These are phyloP conservation scores for Pecoramyces ruminantium DNA, from an alignment of 192 early-diverging fungal genomes.

Conservation along the genomic window DNA sequence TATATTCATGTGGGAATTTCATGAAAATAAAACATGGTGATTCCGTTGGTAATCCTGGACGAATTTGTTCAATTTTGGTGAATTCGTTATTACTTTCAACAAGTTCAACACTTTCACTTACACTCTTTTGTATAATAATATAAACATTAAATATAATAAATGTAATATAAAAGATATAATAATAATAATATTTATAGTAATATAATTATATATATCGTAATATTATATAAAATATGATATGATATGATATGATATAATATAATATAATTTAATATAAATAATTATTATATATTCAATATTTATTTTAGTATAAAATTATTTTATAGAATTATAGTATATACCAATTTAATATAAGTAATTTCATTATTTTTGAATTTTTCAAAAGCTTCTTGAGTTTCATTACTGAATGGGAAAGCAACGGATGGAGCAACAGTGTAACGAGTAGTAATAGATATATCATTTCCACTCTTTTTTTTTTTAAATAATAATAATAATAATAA, in stretches of 20 bases:
- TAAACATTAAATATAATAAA: too few relatives aligned
- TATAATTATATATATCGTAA: too few relatives aligned
- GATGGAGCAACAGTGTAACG: conserved; percentile 22
- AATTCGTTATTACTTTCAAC: neutral
- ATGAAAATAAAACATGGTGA: conserved; percentile 62
- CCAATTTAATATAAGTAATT: conserved; percentile 46
- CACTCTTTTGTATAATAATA: neutral
- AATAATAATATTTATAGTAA: too few relatives aligned
- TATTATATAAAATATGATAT: too few relatives aligned
- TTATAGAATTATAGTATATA: conserved; percentile 6
- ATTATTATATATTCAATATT: too few relatives aligned
- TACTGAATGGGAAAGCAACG: conserved; percentile 39
- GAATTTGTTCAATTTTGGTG: conserved; percentile 12
- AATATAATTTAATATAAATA: too few relatives aligned
- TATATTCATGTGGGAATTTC: conserved; percentile 21
- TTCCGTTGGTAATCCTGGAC: conserved; percentile 25
- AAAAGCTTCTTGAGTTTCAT: conserved; percentile 42
- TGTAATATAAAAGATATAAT: too few relatives aligned
- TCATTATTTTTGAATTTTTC: conserved; percentile 19
- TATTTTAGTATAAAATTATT: too few relatives aligned
- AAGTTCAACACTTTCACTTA: neutral
- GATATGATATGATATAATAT: too few relatives aligned
- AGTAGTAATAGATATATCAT: neutral
- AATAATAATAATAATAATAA: too few relatives aligned
- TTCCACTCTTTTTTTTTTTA: neutral